Evolutionary conservation across 495 filamentous ascomycete genomes (phyloP).

Genomic region (Penicillium lividum): DNA sequence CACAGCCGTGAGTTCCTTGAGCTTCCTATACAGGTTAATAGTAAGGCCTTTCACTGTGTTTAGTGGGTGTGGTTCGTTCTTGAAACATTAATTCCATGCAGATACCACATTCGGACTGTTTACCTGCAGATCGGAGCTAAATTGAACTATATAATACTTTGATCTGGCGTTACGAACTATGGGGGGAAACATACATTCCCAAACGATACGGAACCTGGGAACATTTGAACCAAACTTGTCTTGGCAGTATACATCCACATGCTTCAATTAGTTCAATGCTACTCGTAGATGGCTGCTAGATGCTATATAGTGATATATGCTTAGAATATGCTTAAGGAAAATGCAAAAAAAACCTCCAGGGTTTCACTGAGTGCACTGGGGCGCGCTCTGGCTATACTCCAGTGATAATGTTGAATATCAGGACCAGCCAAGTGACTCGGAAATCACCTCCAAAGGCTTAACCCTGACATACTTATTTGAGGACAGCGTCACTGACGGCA

Average conservation of each 20-base stretch:
- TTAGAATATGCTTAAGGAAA: neutral
- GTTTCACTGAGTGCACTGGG: neutral
- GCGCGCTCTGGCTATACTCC: slow-evolving; percentile 1
- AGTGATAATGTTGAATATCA: slow-evolving; percentile 7
- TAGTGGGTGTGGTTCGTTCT: neutral
- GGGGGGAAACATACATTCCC: neutral
- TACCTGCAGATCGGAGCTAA: neutral
- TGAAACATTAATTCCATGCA: neutral
- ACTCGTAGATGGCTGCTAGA: neutral
- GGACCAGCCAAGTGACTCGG: slow-evolving; percentile 6
- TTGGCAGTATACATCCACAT: neutral
- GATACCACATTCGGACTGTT: neutral
- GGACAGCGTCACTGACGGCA: neutral
- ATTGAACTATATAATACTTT: neutral
- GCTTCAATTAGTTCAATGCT: neutral
- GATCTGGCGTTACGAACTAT: neutral
- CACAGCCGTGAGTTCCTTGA: neutral
- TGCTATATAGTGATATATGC: neutral
- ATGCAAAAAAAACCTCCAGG: neutral
- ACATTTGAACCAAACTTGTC: neutral
- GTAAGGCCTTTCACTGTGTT: neutral
- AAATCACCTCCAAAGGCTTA: slow-evolving; percentile 6
- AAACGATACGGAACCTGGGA: neutral
- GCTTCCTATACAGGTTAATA: neutral
- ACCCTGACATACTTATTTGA: slow-evolving; percentile 2